Evolutionary conservation across 148 eudicot species (phyloP).

Genomic region (Amaranthus hypochondriacus): DNA sequence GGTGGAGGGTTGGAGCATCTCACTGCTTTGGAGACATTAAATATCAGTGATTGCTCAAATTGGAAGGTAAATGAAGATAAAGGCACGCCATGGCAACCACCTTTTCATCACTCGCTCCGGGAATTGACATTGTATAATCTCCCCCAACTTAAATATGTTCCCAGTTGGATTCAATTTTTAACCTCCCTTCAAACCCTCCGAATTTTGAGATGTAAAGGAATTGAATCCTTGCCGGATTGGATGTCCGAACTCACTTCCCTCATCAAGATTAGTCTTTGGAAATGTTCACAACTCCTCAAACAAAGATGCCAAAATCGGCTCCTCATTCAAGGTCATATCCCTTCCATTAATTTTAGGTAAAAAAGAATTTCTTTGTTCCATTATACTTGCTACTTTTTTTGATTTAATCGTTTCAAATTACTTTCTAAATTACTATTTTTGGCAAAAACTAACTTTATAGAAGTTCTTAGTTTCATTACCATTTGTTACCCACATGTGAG

Average conservation of each 20-base stretch:
- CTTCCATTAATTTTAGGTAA: background rate
- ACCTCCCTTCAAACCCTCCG: conserved; percentile 5
- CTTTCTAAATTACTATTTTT: too few species aligned
- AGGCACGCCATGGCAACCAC: conserved; percentile 6
- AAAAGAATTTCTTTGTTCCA: too few species aligned
- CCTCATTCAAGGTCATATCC: conserved; percentile 6
- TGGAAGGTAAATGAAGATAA: background rate
- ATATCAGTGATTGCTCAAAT: background rate
- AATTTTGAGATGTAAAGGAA: background rate
- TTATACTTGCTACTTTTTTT: too few species aligned
- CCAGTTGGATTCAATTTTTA: background rate
- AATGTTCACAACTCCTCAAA: background rate
- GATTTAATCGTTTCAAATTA: too few species aligned
- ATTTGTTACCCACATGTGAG: too few species aligned
- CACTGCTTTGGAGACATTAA: conserved; percentile 1
- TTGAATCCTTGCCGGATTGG: conserved; percentile 17
- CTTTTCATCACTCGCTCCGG: background rate
- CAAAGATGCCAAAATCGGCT: conserved; percentile 11
- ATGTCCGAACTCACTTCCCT: conserved; percentile 14
- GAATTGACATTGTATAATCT: background rate
- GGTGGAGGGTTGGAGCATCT: conserved; percentile 14
- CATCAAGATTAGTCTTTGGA: background rate
- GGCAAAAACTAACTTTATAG: too few species aligned
- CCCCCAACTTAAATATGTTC: background rate
- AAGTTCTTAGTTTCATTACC: too few species aligned